Conservation (phyloP, 202 grass and related monocot species). For the Panicum hallii region DNA sequence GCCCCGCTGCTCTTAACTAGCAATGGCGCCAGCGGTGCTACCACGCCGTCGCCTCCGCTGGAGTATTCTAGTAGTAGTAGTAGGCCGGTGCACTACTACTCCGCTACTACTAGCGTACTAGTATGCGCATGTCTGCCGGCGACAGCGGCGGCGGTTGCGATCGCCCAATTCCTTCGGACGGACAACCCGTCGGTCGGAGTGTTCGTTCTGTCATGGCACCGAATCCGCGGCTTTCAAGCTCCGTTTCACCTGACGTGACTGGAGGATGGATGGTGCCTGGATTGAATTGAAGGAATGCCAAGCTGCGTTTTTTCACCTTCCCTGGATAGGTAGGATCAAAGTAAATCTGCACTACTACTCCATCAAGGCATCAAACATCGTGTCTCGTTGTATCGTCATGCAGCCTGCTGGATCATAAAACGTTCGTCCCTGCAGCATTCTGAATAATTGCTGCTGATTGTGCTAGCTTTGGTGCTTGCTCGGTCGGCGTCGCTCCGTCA, state of each 20-base stretch:
- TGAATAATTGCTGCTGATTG: too few species aligned
- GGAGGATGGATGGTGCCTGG: not conserved
- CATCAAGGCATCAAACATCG: too few species aligned
- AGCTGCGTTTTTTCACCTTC: not conserved
- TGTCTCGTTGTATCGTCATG: not conserved
- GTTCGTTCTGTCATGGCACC: too few species aligned
- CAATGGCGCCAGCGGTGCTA: too few species aligned
- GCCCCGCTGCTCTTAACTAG: too few species aligned
- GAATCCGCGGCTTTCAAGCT: not conserved
- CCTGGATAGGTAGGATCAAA: not conserved
- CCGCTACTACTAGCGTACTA: too few species aligned
- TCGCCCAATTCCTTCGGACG: not conserved
- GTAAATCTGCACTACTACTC: not conserved
- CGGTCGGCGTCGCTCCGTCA: not conserved
- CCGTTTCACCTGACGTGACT: not conserved
- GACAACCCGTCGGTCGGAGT: too few species aligned
- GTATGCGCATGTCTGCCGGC: not conserved
- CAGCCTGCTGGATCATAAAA: too few species aligned
- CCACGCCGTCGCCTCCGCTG: too few species aligned
- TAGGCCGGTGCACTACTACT: too few species aligned
- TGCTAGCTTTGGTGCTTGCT: not conserved
- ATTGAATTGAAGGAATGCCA: not conserved
- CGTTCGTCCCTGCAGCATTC: too few species aligned
- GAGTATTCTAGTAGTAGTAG: not conserved
- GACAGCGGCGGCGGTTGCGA: constrained; percentile 27